Conservation (phyloP, 768 basidiomycete species). For the Botryobasidium botryosum region DNA sequence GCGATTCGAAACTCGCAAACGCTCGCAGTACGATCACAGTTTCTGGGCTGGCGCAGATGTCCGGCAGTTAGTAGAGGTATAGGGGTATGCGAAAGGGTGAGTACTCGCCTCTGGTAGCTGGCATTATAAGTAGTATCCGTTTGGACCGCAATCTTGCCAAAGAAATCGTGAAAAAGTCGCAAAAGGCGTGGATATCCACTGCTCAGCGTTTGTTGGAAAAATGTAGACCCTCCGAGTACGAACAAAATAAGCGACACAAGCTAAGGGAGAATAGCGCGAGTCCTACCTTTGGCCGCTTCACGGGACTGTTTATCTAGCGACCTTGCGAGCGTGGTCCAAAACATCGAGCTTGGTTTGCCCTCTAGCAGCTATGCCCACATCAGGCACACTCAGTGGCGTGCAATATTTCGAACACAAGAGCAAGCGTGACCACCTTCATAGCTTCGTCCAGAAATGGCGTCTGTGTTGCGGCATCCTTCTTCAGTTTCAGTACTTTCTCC, state of each 20-base stretch:
- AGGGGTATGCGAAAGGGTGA: background rate
- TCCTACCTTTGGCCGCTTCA: constrained; percentile 61
- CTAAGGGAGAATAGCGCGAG: background rate
- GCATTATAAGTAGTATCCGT: constrained; percentile 86
- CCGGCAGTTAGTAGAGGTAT: background rate
- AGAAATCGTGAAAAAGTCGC: constrained; percentile 91
- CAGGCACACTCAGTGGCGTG: no score
- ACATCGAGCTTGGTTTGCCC: constrained; percentile 76
- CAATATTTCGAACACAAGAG: background rate
- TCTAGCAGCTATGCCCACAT: constrained; percentile 45
- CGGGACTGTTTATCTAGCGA: constrained; percentile 69
- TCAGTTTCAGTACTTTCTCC: constrained; percentile 82
- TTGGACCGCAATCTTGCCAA: constrained; percentile 85
- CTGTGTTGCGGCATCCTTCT: constrained; percentile 66
- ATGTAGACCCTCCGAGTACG: constrained; percentile 59
- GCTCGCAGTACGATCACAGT: constrained; percentile 77
- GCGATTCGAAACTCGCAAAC: constrained; percentile 63
- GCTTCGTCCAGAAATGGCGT: constrained; percentile 79
- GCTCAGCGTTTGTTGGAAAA: constrained; percentile 79
- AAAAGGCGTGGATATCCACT: constrained; percentile 75
- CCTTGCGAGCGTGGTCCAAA: constrained; percentile 72
- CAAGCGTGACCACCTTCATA: constrained; percentile 47
- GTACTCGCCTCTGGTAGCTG: constrained; percentile 58
- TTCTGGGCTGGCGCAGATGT: constrained; percentile 49
- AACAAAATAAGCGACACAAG: background rate